Percentiles rank a stretch among this genome's conserved stretches.
Conservation (phyloP, 257 asterid genomes). For the Ligustrum vulgare region DNA sequence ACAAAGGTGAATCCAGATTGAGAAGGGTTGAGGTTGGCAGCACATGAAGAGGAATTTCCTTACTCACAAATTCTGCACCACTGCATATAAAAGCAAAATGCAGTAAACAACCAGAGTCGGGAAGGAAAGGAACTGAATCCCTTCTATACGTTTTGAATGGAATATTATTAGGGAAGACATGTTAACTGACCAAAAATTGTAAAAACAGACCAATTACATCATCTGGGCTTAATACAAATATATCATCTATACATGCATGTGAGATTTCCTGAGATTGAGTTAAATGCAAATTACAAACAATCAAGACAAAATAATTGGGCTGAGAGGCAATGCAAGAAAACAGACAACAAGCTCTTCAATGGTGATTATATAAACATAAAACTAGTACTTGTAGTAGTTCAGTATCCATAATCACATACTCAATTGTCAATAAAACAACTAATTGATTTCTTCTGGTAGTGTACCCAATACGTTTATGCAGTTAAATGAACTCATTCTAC, state of each 20-base stretch:
- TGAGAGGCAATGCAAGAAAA: neutral
- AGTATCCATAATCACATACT: neutral
- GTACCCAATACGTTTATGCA: neutral
- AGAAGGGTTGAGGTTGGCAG: constrained; percentile 72
- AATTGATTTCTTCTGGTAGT: too few species aligned
- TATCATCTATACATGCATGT: neutral
- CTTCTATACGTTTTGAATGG: neutral
- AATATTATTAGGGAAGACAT: neutral
- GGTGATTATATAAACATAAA: too few species aligned
- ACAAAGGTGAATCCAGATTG: constrained; percentile 66
- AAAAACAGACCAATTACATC: neutral
- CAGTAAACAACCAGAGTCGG: neutral
- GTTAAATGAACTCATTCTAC: neutral
- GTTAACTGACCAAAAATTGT: neutral
- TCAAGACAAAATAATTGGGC: neutral
- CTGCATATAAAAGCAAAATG: constrained; percentile 35
- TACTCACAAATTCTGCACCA: constrained; percentile 88
- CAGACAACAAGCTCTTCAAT: neutral
- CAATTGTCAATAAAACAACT: neutral
- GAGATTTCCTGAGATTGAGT: neutral
- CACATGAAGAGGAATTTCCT: constrained; percentile 85
- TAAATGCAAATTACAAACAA: neutral
- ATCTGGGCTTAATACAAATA: neutral
- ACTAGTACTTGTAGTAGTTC: neutral
- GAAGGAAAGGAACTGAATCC: neutral